A percentile compares a stretch with the other conserved stretches of the same genome.
phyloP scores from a whole-genome alignment of 495 filamentous ascomycete species.

The Penicillium goetzii region DNA sequence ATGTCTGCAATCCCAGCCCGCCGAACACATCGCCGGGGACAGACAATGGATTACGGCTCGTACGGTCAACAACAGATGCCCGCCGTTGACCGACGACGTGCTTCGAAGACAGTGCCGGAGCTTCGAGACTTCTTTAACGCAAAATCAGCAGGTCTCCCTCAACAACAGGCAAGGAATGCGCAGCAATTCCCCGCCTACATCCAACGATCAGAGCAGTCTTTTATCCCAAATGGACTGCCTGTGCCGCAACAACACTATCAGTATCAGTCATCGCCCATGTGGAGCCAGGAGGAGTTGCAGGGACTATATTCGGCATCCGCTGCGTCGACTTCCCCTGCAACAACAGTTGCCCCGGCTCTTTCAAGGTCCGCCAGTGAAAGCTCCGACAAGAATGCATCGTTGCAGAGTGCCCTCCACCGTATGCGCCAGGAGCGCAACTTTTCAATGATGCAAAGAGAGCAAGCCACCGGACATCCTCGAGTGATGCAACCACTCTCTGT shows the following conservation, averaged over 20 bases:
- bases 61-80: conserved; percentile 51
- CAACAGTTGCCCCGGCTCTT: conserved; percentile 25
- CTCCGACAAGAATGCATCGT: conserved; percentile 24
- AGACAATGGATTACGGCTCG: conserved; percentile 72
- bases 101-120: conserved; percentile 34
- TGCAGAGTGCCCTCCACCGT: conserved; percentile 24
- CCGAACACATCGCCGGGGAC: conserved; percentile 69
- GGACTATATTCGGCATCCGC: conserved; percentile 27
- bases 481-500: conserved; percentile 43
- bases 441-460: conserved; percentile 16
- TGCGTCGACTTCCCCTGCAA: conserved; percentile 18
- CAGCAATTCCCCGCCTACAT: conserved; percentile 25
- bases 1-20: conserved; percentile 25
- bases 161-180: conserved; percentile 14
- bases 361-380: conserved; percentile 32
- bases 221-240: conserved; percentile 10
- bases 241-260: conserved; percentile 25
- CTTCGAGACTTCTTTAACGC: conserved; percentile 40
- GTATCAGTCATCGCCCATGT: conserved; percentile 31
- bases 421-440: conserved; percentile 27
- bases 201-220: conserved; percentile 22
- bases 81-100: conserved; percentile 25
- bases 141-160: conserved; percentile 37
- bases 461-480: conserved; percentile 26
- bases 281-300: conserved; percentile 46